A percentile compares a stretch with the other conserved stretches of the same genome.
Evolutionary conservation across 768 basidiomycete species (phyloP).

Genomic region (Serendipita sp.): DNA sequence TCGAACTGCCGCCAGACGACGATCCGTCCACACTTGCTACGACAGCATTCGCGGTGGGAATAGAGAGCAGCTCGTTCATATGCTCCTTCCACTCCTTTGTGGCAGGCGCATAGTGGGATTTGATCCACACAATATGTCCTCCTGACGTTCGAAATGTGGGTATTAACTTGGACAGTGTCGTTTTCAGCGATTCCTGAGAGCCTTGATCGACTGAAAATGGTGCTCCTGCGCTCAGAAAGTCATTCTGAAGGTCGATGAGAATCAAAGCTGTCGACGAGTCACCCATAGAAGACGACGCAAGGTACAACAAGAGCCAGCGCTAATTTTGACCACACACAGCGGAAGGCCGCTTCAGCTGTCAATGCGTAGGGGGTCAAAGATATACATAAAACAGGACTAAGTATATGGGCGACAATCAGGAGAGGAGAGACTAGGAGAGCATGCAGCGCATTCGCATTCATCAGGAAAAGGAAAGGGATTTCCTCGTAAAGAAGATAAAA

Average conservation of each 20-base stretch:
- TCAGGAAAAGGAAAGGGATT: not conserved
- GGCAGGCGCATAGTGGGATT: not conserved
- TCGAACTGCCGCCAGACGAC: too few relatives aligned
- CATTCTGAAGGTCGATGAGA: conserved; percentile 1
- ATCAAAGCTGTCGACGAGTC: not conserved
- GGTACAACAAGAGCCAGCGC: not conserved
- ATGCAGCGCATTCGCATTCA: not conserved
- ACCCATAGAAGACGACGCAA: not conserved
- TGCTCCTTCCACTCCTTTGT: too few relatives aligned
- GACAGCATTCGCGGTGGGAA: too few relatives aligned
- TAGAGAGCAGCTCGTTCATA: too few relatives aligned
- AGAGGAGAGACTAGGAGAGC: not conserved
- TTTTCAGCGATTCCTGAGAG: not conserved
- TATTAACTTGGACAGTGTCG: not conserved
- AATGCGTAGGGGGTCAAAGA: not conserved
- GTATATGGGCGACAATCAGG: not conserved
- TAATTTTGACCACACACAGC: not conserved
- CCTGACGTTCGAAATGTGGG: not conserved
- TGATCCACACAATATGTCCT: conserved; percentile 1
- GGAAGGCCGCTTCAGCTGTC: too few relatives aligned
- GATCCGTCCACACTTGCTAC: too few relatives aligned
- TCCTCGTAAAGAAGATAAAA: too few relatives aligned
- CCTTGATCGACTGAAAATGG: not conserved
- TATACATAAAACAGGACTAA: not conserved
- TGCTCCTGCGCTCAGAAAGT: not conserved